Conservation (phyloP, 352 stramenopile species). For the Phytophthora nicotianae region DNA sequence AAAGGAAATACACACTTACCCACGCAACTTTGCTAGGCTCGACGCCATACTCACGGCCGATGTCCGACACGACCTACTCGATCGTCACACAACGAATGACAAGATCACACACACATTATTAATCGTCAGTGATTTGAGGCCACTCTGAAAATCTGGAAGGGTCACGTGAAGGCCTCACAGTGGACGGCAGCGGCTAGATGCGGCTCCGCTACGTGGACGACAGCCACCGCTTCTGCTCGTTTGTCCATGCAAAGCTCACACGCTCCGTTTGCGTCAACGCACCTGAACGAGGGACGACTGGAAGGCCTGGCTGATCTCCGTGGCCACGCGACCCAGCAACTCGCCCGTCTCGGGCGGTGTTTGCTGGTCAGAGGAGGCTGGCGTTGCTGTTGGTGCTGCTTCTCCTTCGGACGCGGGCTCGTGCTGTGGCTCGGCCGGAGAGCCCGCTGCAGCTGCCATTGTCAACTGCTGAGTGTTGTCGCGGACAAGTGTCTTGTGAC, state of each 20-base stretch:
- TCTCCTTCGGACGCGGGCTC: constrained; percentile 28
- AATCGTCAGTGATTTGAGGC: constrained; percentile 38
- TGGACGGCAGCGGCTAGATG: not conserved
- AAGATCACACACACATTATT: constrained; percentile 22
- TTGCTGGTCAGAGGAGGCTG: constrained; percentile 18
- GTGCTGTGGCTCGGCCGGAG: constrained; percentile 34
- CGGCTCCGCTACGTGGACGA: not conserved
- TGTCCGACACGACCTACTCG: constrained; percentile 42
- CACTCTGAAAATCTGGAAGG: constrained; percentile 30
- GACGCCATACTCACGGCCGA: constrained; percentile 43
- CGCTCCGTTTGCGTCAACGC: constrained; percentile 9
- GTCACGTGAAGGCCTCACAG: not conserved
- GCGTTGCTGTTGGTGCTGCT: constrained; percentile 7
- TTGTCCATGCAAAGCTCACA: constrained; percentile 1
- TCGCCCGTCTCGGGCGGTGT: constrained; percentile 30
- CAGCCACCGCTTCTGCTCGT: not conserved
- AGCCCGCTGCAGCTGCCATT: constrained; percentile 37
- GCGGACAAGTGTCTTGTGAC: constrained; percentile 7
- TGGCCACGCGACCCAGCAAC: constrained; percentile 35
- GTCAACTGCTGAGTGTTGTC: constrained; percentile 22
- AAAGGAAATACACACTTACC: constrained; percentile 30
- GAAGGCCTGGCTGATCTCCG: constrained; percentile 46
- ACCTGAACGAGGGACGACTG: constrained; percentile 45
- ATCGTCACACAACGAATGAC: constrained; percentile 24
- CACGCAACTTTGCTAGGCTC: constrained; percentile 34